Conservation (phyloP, 306 rosid species). For the Cucurbita moschata region DNA sequence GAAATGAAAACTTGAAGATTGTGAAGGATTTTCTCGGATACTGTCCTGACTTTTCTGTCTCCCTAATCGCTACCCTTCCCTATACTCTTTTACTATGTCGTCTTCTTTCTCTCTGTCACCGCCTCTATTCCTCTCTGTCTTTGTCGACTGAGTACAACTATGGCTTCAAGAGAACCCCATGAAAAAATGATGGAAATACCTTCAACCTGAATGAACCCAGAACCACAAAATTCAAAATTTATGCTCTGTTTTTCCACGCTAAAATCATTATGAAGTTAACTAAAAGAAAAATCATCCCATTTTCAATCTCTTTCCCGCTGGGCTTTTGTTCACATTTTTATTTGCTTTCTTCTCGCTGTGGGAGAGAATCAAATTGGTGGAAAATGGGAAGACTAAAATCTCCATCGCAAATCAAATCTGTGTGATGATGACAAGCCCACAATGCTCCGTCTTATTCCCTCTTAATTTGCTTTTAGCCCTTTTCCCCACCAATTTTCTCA, state of each 20-base stretch:
- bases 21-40: slow-evolving; percentile 62
- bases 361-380: slow-evolving; percentile 8
- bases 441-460: slow-evolving; percentile 47
- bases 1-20: slow-evolving; percentile 45
- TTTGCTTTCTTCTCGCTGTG: background rate
- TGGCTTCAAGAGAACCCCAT: background rate
- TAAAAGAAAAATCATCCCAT: background rate
- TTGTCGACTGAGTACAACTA: background rate
- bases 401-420: slow-evolving; percentile 77
- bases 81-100: slow-evolving; percentile 7
- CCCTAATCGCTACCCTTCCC: slow-evolving; percentile 25
- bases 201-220: slow-evolving; percentile 2
- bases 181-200: background rate
- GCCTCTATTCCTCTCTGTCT: slow-evolving; percentile 2
- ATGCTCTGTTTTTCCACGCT: background rate
- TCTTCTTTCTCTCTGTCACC: background rate
- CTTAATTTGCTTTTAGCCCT: slow-evolving; percentile 18
- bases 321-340: background rate
- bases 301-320: background rate
- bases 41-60: slow-evolving; percentile 31
- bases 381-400: slow-evolving; percentile 30
- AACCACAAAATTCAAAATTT: background rate
- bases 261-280: background rate
- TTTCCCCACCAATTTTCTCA: background rate
- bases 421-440: slow-evolving; percentile 58